Percentiles rank a stretch among this genome's conserved stretches.
phyloP scores from a whole-genome alignment of 2,329 filamentous ascomycete species.

The Xylariales sp. region DNA sequence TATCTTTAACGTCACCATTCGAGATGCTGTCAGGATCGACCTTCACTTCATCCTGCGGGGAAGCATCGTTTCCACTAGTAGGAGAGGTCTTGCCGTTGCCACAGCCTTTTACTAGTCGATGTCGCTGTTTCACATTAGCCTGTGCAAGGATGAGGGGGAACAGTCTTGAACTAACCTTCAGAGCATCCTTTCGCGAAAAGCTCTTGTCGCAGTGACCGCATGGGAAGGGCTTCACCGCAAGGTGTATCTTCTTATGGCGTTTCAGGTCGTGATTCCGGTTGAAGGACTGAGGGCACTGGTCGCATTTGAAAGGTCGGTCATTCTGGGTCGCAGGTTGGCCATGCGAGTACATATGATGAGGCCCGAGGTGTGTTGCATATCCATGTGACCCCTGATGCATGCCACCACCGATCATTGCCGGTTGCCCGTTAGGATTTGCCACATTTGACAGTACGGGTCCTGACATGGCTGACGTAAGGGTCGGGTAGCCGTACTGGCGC shows the following conservation, averaged over 20 bases:
- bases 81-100: conserved; percentile 33
- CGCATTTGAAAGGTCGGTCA: conserved; percentile 91
- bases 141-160: conserved; percentile 3
- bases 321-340: conserved; percentile 48
- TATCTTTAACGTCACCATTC: conserved; percentile 3
- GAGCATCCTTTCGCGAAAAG: conserved; percentile 91
- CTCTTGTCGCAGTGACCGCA: conserved; percentile 91
- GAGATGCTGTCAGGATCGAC: conserved; percentile 14
- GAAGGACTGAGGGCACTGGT: conserved; percentile 88
- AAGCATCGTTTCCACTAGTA: conserved; percentile 15
- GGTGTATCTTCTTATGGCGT: conserved; percentile 89
- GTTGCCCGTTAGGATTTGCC: conserved; percentile 65
- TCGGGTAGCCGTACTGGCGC: conserved; percentile 36
- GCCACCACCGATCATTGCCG: conserved; percentile 64
- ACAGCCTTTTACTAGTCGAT: conserved; percentile 62
- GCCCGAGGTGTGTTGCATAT: conserved; percentile 46
- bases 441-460: conserved; percentile 75
- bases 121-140: conserved; percentile 42
- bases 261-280: conserved; percentile 96
- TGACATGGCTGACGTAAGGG: conserved; percentile 54
- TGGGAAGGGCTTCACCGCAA: conserved; percentile 93
- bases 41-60: conserved; percentile 19
- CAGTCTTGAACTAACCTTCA: conserved; percentile 67
- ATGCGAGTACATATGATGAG: conserved; percentile 55
- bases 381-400: conserved; percentile 52